Percentiles rank a stretch among this genome's conserved stretches.
Conservation (phyloP, 768 basidiomycete species). For the Lyophyllum atratum region DNA sequence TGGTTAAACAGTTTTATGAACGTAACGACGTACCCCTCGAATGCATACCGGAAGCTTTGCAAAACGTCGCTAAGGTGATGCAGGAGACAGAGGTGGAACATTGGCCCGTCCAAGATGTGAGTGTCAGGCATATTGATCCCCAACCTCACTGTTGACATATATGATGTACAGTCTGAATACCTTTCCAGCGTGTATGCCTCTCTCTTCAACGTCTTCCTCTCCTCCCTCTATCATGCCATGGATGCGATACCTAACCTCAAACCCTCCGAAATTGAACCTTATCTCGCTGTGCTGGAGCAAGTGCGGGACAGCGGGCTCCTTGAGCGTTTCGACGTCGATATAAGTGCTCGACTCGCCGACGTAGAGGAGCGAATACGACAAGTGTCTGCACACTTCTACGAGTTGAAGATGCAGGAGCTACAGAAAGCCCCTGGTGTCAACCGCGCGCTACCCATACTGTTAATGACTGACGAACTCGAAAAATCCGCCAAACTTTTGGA, state of each 20-base stretch:
- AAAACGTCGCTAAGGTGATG: conserved; percentile 68
- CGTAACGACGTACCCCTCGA: conserved; percentile 90
- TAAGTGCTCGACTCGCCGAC: conserved; percentile 64
- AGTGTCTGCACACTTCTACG: conserved; percentile 63
- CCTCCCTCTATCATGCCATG: conserved; percentile 81
- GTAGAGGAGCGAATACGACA: conserved; percentile 65
- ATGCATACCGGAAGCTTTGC: conserved; percentile 89
- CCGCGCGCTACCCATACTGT: conserved; percentile 74
- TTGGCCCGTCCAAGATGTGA: conserved; percentile 84
- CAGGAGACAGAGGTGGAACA: conserved; percentile 69
- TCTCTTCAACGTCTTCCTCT: conserved; percentile 86
- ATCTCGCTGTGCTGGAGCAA: conserved; percentile 66
- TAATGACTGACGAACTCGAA: conserved; percentile 89
- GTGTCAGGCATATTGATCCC: conserved; percentile 41
- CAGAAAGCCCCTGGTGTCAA: conserved; percentile 76
- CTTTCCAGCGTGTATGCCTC: conserved; percentile 67
- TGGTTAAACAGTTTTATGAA: conserved; percentile 86
- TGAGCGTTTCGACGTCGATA: conserved; percentile 74
- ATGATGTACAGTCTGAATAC: conserved; percentile 56
- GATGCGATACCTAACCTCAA: conserved; percentile 77
- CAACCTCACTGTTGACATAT: conserved; percentile 7
- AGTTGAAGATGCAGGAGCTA: conserved; percentile 61
- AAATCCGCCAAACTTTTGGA: conserved; percentile 81
- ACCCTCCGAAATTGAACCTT: conserved; percentile 65
- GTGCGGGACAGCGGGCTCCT: conserved; percentile 71